Conservation (phyloP, 371 early-diverging fungal genomes). For the Syncephalastrum sp. region DNA sequence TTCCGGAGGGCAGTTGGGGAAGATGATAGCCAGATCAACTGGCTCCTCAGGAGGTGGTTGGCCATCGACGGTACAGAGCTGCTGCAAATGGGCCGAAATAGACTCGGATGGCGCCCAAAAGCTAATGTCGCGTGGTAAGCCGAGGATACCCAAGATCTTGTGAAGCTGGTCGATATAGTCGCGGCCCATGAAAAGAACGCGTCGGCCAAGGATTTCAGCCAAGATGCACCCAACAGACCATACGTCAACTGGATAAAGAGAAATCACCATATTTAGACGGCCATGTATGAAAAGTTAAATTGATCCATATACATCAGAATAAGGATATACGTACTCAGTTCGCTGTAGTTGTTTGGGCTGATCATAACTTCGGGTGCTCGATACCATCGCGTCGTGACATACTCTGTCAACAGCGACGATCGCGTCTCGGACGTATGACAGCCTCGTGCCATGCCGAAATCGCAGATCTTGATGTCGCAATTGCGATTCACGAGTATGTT, state of each 20-base stretch:
- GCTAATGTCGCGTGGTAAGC: slow-evolving; percentile 85
- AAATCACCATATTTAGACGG: neutral
- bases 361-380: slow-evolving; percentile 52
- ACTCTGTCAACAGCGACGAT: slow-evolving; percentile 42
- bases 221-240: slow-evolving; percentile 91
- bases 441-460: slow-evolving; percentile 54
- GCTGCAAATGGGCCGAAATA: slow-evolving; percentile 19
- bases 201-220: slow-evolving; percentile 77
- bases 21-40: slow-evolving; percentile 27
- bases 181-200: slow-evolving; percentile 66
- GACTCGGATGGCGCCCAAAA: slow-evolving; percentile 39
- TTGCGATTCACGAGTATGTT: slow-evolving; percentile 91
- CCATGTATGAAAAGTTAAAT: neutral
- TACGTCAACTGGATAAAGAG: slow-evolving; percentile 58
- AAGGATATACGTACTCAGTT: slow-evolving; percentile 30
- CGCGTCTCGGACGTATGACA: slow-evolving; percentile 20
- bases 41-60: slow-evolving; percentile 32
- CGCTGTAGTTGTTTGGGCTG: slow-evolving; percentile 34
- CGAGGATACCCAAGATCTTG: slow-evolving; percentile 82
- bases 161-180: slow-evolving; percentile 91
- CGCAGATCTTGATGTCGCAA: slow-evolving; percentile 67
- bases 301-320: neutral
- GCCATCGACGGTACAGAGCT: slow-evolving; percentile 45
- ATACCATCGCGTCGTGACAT: slow-evolving; percentile 51
- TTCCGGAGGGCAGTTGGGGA: slow-evolving; percentile 47